A percentile compares a stretch with the other conserved stretches of the same genome.
These are phyloP conservation scores for Tolypocladium ovalisporum DNA, from an alignment of 2,329 filamentous ascomycete genomes.

Conservation along the genomic window DNA sequence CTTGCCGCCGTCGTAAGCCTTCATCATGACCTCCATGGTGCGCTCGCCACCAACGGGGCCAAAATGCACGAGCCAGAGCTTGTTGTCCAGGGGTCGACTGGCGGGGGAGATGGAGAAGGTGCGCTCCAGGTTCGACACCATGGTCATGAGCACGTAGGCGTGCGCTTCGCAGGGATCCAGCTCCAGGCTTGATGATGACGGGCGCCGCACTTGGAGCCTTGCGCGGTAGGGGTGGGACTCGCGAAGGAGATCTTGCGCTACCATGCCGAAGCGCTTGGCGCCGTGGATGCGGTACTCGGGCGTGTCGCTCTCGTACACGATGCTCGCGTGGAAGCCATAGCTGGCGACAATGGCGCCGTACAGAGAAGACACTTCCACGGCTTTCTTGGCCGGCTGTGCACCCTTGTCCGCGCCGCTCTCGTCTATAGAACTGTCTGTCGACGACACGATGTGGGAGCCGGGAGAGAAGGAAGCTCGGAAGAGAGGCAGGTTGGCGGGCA, in stretches of 20 bases:
- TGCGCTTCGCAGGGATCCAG: slow-evolving; percentile 38
- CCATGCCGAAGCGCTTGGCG: slow-evolving; percentile 70
- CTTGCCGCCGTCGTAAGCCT: slow-evolving; percentile 45
- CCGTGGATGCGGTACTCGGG: slow-evolving; percentile 69
- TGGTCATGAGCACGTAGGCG: slow-evolving; percentile 64
- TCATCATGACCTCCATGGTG: slow-evolving; percentile 68
- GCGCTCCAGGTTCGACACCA: slow-evolving; percentile 74
- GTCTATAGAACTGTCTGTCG: slow-evolving; percentile 8
- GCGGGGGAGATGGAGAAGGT: slow-evolving; percentile 72
- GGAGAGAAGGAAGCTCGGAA: slow-evolving; percentile 53
- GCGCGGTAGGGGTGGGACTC: slow-evolving; percentile 40
- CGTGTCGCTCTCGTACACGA: slow-evolving; percentile 89
- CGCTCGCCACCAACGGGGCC: slow-evolving; percentile 52
- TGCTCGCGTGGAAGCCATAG: slow-evolving; percentile 79
- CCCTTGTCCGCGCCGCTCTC: not conserved
- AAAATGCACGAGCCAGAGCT: slow-evolving; percentile 65
- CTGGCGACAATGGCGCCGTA: slow-evolving; percentile 78
- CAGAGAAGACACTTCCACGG: slow-evolving; percentile 28
- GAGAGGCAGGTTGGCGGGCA: slow-evolving; percentile 42
- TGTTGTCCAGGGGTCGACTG: slow-evolving; percentile 58
- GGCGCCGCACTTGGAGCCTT: slow-evolving; percentile 22
- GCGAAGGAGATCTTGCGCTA: slow-evolving; percentile 62
- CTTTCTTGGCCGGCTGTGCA: slow-evolving; percentile 13
- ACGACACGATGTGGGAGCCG: slow-evolving; percentile 38
- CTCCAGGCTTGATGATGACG: slow-evolving; percentile 5